These are phyloP conservation scores for Dissoconium aciculare DNA, from an alignment of 2,329 filamentous ascomycete genomes.

Conservation along the genomic window DNA sequence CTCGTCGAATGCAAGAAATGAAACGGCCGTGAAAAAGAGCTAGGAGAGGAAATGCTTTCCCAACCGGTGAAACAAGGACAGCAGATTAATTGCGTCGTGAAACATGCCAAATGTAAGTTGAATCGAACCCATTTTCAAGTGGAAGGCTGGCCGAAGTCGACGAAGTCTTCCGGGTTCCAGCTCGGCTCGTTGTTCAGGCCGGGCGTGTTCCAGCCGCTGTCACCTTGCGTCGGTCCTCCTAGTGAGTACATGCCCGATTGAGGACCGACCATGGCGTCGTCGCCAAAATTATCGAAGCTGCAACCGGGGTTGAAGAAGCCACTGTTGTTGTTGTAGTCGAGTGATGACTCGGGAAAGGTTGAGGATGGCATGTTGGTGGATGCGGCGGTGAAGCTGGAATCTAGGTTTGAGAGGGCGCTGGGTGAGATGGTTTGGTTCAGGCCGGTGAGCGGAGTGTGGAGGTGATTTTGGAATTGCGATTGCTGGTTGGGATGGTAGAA, in stretches of 20 bases:
- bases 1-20: too few species aligned
- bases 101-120: too few species aligned
- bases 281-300: slow-evolving; percentile 7
- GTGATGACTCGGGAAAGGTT: background rate
- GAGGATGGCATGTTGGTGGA: background rate
- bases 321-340: background rate
- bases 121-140: slow-evolving; percentile 1
- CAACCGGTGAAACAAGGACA: too few species aligned
- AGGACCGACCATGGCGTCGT: slow-evolving; percentile 4
- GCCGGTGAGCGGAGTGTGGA: slow-evolving; percentile 3
- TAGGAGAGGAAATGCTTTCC: too few species aligned
- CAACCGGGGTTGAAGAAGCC: background rate
- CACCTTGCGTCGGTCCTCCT: too few species aligned
- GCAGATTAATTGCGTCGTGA: too few species aligned
- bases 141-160: slow-evolving; percentile 10
- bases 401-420: slow-evolving; percentile 6
- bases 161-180: slow-evolving; percentile 14
- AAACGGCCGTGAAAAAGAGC: too few species aligned
- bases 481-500: background rate
- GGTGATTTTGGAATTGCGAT: background rate
- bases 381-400: slow-evolving; percentile 2
- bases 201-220: slow-evolving; percentile 11
- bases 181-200: slow-evolving; percentile 4
- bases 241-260: slow-evolving; percentile 4
- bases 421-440: slow-evolving; percentile 11